A percentile compares a stretch with the other conserved stretches of the same genome.
phyloP scores from a whole-genome alignment of 805 yeast genomes.

The Kodamaea neixiangensis region DNA sequence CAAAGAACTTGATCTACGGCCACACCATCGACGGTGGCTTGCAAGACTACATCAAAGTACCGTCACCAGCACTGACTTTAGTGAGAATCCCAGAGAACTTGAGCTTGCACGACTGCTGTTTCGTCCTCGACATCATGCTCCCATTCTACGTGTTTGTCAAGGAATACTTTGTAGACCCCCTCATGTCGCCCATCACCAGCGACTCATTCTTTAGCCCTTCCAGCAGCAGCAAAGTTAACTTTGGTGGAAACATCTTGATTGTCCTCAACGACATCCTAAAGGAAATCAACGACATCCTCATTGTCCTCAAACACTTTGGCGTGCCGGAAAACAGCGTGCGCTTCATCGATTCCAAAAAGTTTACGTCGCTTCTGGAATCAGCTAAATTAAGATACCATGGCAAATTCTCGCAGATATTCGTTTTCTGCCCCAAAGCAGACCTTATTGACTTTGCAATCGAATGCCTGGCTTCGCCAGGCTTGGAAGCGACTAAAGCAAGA shows the following conservation, averaged over 20 bases:
- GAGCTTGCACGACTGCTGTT: slow-evolving; percentile 39
- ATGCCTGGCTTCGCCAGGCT: slow-evolving; percentile 26
- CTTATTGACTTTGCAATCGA: slow-evolving; percentile 23
- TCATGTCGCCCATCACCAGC: slow-evolving; percentile 1
- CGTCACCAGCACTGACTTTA: slow-evolving; percentile 25
- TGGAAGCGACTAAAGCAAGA: slow-evolving; percentile 27
- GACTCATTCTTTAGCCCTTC: slow-evolving; percentile 6
- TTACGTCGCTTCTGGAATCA: background rate
- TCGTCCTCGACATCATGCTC: slow-evolving; percentile 33
- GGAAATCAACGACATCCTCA: slow-evolving; percentile 40
- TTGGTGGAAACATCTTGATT: slow-evolving; percentile 23
- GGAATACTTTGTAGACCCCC: slow-evolving; percentile 15
- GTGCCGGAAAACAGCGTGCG: slow-evolving; percentile 12
- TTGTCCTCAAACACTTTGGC: slow-evolving; percentile 31
- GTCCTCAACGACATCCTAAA: slow-evolving; percentile 28
- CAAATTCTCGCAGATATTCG: slow-evolving; percentile 23
- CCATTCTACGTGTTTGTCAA: slow-evolving; percentile 36
- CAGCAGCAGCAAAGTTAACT: background rate
- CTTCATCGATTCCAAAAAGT: slow-evolving; percentile 13
- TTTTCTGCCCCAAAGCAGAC: slow-evolving; percentile 20
- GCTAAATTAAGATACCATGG: slow-evolving; percentile 10
- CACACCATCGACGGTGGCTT: slow-evolving; percentile 40
- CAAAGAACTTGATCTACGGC: slow-evolving; percentile 30
- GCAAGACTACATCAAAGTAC: slow-evolving; percentile 36
- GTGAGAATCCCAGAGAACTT: slow-evolving; percentile 31